Evolutionary conservation across 2,329 filamentous ascomycete species (phyloP), one percentile per base, ranked within the genome.

Genomic region (Aspergillus udagawae): DNA sequence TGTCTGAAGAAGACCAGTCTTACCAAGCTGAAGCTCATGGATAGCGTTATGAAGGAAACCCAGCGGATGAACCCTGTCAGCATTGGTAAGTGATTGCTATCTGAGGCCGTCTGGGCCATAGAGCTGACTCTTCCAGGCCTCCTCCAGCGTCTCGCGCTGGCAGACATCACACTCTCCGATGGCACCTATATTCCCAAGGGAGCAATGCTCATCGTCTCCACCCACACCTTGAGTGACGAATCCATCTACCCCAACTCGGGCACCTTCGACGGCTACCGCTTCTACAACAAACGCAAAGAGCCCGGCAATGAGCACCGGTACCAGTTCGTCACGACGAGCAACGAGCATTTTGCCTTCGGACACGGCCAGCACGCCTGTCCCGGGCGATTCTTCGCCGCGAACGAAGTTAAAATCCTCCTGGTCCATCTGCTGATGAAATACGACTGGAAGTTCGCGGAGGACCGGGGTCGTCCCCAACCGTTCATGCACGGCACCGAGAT

Each of bases 331-430:
- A 66, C 71, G 8, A 72, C 72, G 1, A 69, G 64, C 23, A 49
- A 56, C 4, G 65, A 70, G 3, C 64, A 70, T 25, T 65, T 73
- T 6, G 65, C 60, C 7, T 78, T 77, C 53, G 75, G 75, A 0
- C 70, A 74, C 52, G 74, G 75, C 7, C 48, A 65, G 28, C 67
- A 72, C 45, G 67, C 72, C 14, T 74, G 82, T 49, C 79, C 81
- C 0, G 83, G 83, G 0, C 75, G 82, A 0, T 85, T 85, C 71
- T 84, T 84, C 57, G 82, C 82, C 0, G 77, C 80, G 0, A 77
- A 82, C 56, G 81, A 83, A 65, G 70, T 83, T 14, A 85, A 85
- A 66, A 81, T 85, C 65, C 72, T 83, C 14, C 63, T 83, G 35
- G 73, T 80, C 1, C 76, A 82, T 53, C 64, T 84, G 21, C 62